phyloP scores from a whole-genome alignment of 2,329 filamentous ascomycete species.

The Lasiodiplodia hormozganensis region DNA sequence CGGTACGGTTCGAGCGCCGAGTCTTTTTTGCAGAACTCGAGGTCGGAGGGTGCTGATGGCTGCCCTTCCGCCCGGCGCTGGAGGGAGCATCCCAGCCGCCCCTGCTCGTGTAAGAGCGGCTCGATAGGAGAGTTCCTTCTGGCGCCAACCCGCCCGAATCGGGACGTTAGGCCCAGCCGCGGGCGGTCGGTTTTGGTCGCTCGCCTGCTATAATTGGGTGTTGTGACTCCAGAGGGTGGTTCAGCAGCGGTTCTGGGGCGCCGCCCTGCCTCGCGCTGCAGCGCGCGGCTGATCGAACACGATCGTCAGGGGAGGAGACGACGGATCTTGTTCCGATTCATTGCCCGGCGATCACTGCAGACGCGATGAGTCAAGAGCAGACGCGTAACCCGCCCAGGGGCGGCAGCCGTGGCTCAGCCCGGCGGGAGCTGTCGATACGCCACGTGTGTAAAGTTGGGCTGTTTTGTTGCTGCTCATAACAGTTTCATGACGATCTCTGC shows the following conservation, averaged over 20 bases:
- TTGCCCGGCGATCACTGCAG: conserved; percentile 10
- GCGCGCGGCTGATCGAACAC: conserved; percentile 26
- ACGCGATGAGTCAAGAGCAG: conserved; percentile 13
- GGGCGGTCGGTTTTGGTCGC: conserved; percentile 9
- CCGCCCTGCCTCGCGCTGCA: not conserved
- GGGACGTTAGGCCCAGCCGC: conserved; percentile 7
- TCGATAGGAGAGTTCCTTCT: conserved; percentile 3
- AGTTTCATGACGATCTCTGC: conserved; percentile 14
- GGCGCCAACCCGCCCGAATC: conserved; percentile 13
- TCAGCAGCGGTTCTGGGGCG: conserved; percentile 9
- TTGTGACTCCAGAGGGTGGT: not conserved
- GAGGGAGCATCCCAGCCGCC: conserved; percentile 19
- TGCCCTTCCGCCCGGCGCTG: conserved; percentile 5
- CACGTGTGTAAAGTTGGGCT: conserved; percentile 14
- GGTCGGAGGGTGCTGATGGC: conserved; percentile 12
- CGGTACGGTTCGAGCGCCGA: conserved; percentile 2
- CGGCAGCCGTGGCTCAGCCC: not conserved
- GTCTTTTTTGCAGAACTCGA: not conserved
- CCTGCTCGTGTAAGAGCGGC: conserved; percentile 19
- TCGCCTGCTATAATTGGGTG: conserved; percentile 2
- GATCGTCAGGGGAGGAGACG: conserved; percentile 18
- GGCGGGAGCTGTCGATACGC: conserved; percentile 19
- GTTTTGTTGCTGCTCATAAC: not conserved
- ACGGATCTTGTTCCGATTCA: conserved; percentile 25
- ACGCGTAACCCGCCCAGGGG: conserved; percentile 16